Percentiles rank a stretch among this genome's conserved stretches.
Evolutionary conservation across 2,329 filamentous ascomycete species (phyloP).

Genomic region (Talaromyces sp.): DNA sequence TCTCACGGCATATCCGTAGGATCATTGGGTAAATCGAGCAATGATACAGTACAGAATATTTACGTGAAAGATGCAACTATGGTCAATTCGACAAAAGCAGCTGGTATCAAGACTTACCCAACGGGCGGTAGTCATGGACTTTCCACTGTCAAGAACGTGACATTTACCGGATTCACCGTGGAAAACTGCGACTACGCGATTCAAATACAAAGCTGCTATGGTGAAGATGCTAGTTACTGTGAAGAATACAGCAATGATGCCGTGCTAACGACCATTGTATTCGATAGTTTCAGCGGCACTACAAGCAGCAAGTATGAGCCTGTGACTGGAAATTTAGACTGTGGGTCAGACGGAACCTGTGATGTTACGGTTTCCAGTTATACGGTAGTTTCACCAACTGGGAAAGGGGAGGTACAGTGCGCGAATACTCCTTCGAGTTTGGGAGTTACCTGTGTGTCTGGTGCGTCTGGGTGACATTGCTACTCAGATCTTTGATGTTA

Average conservation of each 20-base stretch:
- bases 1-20: constrained; percentile 47
- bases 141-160: constrained; percentile 40
- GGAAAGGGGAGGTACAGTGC: constrained; percentile 28
- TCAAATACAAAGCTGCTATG: constrained; percentile 45
- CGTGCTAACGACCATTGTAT: constrained; percentile 28
- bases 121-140: constrained; percentile 31
- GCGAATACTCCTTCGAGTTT: constrained; percentile 27
- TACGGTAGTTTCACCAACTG: constrained; percentile 29
- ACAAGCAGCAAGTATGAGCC: constrained; percentile 34
- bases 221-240: constrained; percentile 33
- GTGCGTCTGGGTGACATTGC: constrained; percentile 26
- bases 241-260: constrained; percentile 29
- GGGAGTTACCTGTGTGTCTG: constrained; percentile 29
- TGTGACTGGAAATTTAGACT: constrained; percentile 34
- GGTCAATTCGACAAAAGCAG: constrained; percentile 41
- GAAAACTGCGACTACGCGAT: constrained; percentile 39
- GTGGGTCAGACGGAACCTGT: constrained; percentile 34
- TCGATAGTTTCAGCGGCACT: constrained; percentile 35
- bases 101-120: constrained; percentile 45
- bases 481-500: too few relatives aligned
- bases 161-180: constrained; percentile 34
- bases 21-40: constrained; percentile 35
- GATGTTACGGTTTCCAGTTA: constrained; percentile 29
- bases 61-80: constrained; percentile 38
- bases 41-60: constrained; percentile 42